Conservation (phyloP, 1,284 basidiomycete species). For the Leccinum pseudoinsigne region DNA sequence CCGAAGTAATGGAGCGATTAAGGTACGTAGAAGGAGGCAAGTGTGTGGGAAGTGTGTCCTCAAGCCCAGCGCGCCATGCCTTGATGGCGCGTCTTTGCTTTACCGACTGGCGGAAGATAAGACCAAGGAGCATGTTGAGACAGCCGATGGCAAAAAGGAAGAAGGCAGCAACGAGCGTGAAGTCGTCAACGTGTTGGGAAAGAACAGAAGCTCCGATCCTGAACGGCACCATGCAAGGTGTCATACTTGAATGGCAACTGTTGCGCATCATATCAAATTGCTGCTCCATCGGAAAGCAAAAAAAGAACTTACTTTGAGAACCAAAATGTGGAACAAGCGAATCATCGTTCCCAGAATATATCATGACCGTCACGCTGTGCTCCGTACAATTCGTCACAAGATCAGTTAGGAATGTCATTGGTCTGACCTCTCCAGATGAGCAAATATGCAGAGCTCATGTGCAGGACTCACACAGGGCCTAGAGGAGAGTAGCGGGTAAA, state of each 20-base stretch:
- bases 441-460: not conserved
- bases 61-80: conserved; percentile 57
- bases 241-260: too few relatives aligned
- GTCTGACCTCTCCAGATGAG: conserved; percentile 37
- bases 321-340: too few relatives aligned
- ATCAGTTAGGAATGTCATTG: conserved; percentile 21
- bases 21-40: conserved; percentile 32
- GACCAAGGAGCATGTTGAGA: conserved; percentile 77
- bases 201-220: conserved; percentile 81
- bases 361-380: too few relatives aligned
- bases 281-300: too few relatives aligned
- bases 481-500: conserved; percentile 6
- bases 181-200: conserved; percentile 81
- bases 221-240: not conserved
- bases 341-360: too few relatives aligned
- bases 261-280: too few relatives aligned
- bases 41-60: conserved; percentile 54
- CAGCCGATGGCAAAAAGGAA: conserved; percentile 85
- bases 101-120: conserved; percentile 66
- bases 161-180: conserved; percentile 86
- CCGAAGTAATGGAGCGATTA: conserved; percentile 28
- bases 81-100: conserved; percentile 61
- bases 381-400: too few relatives aligned
- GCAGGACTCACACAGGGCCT: conserved; percentile 50
- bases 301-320: too few relatives aligned